Conservation (phyloP, 1,284 basidiomycete species). For the Ganoderma meredithae region DNA sequence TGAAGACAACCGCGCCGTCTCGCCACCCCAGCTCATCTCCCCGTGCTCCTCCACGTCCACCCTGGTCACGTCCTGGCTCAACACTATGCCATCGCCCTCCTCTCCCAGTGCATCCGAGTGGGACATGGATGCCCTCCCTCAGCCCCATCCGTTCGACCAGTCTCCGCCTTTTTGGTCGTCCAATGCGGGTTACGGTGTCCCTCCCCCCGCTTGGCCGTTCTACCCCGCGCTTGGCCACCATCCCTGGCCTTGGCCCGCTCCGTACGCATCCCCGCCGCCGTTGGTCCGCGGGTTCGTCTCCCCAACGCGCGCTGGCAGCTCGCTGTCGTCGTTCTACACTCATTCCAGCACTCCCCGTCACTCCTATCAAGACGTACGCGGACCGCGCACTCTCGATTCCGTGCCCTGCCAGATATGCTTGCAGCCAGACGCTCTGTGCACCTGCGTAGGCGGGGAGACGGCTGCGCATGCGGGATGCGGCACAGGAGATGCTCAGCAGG, state of each 20-base stretch:
- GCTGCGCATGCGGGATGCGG: neutral
- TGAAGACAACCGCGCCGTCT: neutral
- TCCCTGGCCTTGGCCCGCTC: neutral
- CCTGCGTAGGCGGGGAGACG: neutral
- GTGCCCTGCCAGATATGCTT: conserved; percentile 5
- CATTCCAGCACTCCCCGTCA: neutral
- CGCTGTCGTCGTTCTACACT: neutral
- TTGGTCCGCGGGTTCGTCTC: neutral
- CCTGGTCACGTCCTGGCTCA: neutral
- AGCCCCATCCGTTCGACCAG: too few species aligned
- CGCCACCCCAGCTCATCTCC: neutral
- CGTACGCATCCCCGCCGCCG: neutral
- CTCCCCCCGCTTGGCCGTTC: neutral
- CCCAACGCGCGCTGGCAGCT: neutral
- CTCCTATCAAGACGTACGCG: neutral
- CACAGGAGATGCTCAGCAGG: neutral
- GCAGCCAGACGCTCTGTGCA: neutral
- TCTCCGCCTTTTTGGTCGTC: neutral
- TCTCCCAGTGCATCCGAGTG: too few species aligned
- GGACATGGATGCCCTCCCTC: neutral
- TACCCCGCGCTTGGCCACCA: neutral
- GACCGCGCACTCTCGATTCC: neutral
- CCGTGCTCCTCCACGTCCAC: neutral
- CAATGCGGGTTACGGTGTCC: neutral
- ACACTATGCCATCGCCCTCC: neutral